These are phyloP conservation scores for Daedaleopsis nitida DNA, from an alignment of 768 basidiomycete genomes.

Conservation along the genomic window DNA sequence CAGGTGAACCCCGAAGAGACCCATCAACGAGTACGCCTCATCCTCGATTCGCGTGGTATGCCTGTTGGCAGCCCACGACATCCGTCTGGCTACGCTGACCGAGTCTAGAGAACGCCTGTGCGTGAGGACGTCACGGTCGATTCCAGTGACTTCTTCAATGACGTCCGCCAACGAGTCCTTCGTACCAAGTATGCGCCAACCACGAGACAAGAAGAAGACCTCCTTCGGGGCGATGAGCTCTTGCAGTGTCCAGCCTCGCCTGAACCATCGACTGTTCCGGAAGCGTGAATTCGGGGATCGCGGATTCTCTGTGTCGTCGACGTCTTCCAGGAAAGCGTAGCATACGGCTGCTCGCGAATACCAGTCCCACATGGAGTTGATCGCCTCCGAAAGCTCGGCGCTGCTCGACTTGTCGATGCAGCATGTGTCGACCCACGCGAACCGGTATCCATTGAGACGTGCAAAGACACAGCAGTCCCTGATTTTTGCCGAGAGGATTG, in stretches of 20 bases:
- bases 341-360: slow-evolving; percentile 5
- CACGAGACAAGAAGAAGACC: background rate
- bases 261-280: slow-evolving; percentile 8
- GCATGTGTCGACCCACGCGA: slow-evolving; percentile 10
- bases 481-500: slow-evolving; percentile 2
- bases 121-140: background rate
- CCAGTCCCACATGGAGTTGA: slow-evolving; percentile 10
- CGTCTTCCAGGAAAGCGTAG: slow-evolving; percentile 8
- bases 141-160: slow-evolving; percentile 1
- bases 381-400: slow-evolving; percentile 11
- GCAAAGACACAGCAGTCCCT: slow-evolving; percentile 7
- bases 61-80: slow-evolving; percentile 9
- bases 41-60: slow-evolving; percentile 5
- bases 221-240: slow-evolving; percentile 5
- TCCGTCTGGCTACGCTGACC: slow-evolving; percentile 3
- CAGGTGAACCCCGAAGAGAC: slow-evolving; percentile 4
- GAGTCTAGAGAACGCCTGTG: background rate
- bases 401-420: slow-evolving; percentile 17
- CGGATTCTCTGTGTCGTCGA: slow-evolving; percentile 1
- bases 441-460: slow-evolving; percentile 2
- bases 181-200: slow-evolving; percentile 4
- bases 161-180: background rate
- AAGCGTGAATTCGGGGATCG: background rate
- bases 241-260: slow-evolving; percentile 5
- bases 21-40: slow-evolving; percentile 10